These are phyloP conservation scores for Phaeomoniella chlamydospora DNA, from an alignment of 2,329 filamentous ascomycete genomes.

Conservation along the genomic window DNA sequence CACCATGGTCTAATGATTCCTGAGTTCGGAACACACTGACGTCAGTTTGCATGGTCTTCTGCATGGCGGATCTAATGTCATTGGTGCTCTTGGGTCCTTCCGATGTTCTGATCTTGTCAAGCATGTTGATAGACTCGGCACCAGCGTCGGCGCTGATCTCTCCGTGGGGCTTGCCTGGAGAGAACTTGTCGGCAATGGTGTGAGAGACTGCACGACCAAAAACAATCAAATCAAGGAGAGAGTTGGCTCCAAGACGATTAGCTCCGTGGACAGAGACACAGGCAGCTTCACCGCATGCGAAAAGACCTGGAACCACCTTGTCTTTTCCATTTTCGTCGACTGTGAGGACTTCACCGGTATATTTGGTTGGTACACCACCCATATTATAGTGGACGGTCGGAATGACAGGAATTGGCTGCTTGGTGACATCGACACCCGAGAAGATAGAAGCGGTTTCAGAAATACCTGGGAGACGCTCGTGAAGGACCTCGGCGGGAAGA, in stretches of 20 bases:
- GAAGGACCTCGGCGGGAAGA: constrained; percentile 77
- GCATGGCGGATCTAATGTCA: constrained; percentile 83
- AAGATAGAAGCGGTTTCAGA: constrained; percentile 98
- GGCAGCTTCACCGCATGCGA: constrained; percentile 91
- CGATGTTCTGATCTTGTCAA: constrained; percentile 74
- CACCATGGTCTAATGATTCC: constrained; percentile 85
- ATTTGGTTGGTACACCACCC: constrained; percentile 96
- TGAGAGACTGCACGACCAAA: constrained; percentile 96
- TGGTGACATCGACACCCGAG: constrained; percentile 88
- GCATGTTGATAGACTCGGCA: constrained; percentile 57
- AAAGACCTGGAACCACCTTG: constrained; percentile 85
- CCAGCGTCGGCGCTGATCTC: constrained; percentile 74
- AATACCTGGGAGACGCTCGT: constrained; percentile 94
- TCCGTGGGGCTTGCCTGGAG: constrained; percentile 65
- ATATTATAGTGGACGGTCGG: constrained; percentile 99
- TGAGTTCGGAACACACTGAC: constrained; percentile 95
- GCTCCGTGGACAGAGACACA: constrained; percentile 97
- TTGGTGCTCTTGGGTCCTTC: constrained; percentile 75
- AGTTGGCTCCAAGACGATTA: constrained; percentile 96
- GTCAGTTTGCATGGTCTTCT: constrained; percentile 96
- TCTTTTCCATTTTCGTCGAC: constrained; percentile 77
- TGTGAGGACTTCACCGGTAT: constrained; percentile 90
- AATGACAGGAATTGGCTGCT: constrained; percentile 91
- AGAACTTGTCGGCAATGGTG: constrained; percentile 90
- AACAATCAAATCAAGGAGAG: constrained; percentile 89